Percentiles rank a stretch among this genome's conserved stretches.
Evolutionary conservation across 495 filamentous ascomycete genomes (phyloP).

Genomic region (Penicillium cosmopolitanum): DNA sequence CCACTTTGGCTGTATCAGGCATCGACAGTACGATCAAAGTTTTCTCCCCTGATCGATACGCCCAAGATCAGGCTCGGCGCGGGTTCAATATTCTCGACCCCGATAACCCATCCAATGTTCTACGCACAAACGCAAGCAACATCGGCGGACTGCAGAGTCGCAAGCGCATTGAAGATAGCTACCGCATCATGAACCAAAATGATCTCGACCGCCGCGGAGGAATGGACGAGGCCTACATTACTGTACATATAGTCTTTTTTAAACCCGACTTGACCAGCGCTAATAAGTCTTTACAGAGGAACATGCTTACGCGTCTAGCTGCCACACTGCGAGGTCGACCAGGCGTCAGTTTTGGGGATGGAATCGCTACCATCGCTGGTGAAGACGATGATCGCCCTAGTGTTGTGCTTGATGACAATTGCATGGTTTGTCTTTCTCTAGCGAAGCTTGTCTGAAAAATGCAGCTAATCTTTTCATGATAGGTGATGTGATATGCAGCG

Average conservation of each 20-base stretch:
- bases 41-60: conserved; percentile 66
- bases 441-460: neutral
- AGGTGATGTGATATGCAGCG: conserved; percentile 28
- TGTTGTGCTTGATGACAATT: conserved; percentile 50
- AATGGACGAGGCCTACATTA: conserved; percentile 63
- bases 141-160: conserved; percentile 55
- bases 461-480: conserved; percentile 7
- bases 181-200: conserved; percentile 68
- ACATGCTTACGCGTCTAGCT: conserved; percentile 63
- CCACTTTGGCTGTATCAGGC: conserved; percentile 68
- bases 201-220: conserved; percentile 65
- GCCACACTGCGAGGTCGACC: conserved; percentile 47
- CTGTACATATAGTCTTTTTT: conserved; percentile 51
- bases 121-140: conserved; percentile 22
- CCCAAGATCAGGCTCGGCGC: conserved; percentile 59
- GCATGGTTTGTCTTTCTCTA: conserved; percentile 32
- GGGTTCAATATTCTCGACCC: conserved; percentile 59
- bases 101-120: conserved; percentile 39
- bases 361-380: conserved; percentile 9
- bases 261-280: conserved; percentile 23
- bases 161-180: conserved; percentile 62
- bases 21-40: conserved; percentile 80
- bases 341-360: neutral
- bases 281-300: conserved; percentile 42
- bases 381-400: conserved; percentile 22